These are phyloP conservation scores for Solanum microdontum DNA, from an alignment of 257 asterid species.

Conservation along the genomic window DNA sequence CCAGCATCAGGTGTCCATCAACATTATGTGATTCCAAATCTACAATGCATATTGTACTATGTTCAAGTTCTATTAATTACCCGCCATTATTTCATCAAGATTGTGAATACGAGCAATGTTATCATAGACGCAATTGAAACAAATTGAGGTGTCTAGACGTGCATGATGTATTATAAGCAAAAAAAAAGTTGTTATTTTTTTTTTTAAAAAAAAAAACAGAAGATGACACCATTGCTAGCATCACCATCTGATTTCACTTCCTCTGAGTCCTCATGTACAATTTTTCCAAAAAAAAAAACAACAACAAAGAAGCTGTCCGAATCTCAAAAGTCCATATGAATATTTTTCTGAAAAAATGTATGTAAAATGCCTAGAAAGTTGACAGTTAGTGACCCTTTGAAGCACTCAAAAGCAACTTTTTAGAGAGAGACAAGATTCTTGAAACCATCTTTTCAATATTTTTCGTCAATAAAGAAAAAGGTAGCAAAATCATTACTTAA, in stretches of 20 bases:
- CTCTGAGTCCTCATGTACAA: not conserved
- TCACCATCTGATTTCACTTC: not conserved
- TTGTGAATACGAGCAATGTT: not conserved
- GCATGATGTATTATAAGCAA: not conserved
- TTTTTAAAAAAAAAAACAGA: not conserved
- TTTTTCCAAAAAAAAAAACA: not conserved
- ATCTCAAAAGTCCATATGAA: slow-evolving; percentile 27
- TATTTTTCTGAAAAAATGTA: not conserved
- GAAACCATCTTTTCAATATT: slow-evolving; percentile 49
- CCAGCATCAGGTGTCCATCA: fast-evolving
- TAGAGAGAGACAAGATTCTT: slow-evolving; percentile 3
- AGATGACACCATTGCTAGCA: not conserved
- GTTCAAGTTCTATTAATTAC: not conserved
- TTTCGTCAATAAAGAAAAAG: not conserved
- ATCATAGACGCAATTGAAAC: fast-evolving
- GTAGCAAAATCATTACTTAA: not conserved
- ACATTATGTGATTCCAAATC: not conserved
- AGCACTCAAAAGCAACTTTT: slow-evolving; percentile 46
- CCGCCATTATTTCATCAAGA: not conserved
- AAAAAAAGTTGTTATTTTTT: not conserved
- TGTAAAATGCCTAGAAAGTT: slow-evolving; percentile 23
- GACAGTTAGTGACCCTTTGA: slow-evolving; percentile 7
- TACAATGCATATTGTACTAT: not conserved
- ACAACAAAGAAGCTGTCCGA: slow-evolving; percentile 10
- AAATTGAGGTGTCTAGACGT: not conserved